These are phyloP conservation scores for Diaporthe aspalathi DNA, from an alignment of 2,329 filamentous ascomycete genomes.

Conservation along the genomic window DNA sequence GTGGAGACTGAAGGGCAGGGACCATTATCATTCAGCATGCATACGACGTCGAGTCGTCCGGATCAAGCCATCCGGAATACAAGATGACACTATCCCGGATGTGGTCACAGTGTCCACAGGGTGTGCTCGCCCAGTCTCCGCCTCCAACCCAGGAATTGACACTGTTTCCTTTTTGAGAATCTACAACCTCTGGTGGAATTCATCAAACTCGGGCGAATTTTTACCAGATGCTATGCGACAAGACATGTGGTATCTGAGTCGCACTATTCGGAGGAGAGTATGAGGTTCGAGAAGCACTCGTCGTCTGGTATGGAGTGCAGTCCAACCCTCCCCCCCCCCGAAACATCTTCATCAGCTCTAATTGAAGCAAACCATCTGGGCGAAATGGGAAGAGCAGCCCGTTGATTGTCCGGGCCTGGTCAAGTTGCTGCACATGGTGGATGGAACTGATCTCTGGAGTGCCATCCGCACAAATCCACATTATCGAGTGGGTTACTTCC, in stretches of 20 bases:
- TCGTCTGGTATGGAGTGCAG: neutral
- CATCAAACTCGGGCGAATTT: neutral
- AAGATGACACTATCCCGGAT: neutral
- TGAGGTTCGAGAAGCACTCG: neutral
- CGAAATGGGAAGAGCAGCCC: too few relatives aligned
- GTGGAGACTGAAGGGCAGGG: neutral
- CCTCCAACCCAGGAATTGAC: neutral
- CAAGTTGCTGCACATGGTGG: neutral
- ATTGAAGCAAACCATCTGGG: neutral
- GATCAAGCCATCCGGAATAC: neutral
- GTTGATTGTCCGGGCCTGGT: neutral
- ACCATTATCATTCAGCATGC: neutral
- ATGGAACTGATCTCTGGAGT: neutral
- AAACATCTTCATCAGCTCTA: neutral
- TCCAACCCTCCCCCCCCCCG: too few relatives aligned
- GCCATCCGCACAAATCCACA: neutral
- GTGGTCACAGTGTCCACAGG: neutral
- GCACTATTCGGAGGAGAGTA: neutral
- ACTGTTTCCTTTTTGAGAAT: neutral
- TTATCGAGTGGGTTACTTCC: neutral
- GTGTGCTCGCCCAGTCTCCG: neutral
- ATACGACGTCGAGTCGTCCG: too few relatives aligned
- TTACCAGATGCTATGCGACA: neutral
- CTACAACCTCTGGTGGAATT: neutral
- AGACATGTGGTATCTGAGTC: neutral